Evolutionary conservation across 768 basidiomycete genomes (phyloP), one percentile per base, ranked within the genome.

Genomic region (Lactarius vividus): DNA sequence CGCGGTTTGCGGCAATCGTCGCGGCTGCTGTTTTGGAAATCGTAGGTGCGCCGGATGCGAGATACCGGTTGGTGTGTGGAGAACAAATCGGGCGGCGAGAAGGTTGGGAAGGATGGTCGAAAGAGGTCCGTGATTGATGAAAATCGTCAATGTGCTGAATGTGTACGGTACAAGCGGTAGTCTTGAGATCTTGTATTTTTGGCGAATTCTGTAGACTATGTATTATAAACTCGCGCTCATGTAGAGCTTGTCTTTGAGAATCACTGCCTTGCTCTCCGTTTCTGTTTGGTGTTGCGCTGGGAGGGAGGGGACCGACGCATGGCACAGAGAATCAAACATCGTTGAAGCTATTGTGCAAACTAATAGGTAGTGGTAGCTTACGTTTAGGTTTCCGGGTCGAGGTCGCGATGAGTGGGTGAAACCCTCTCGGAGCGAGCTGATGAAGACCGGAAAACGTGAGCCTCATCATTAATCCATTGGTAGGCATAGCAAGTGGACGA

Each of bases 1-100:
- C 84, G 1, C 77, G 82, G 58, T 82, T 83, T 1, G 82, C 80
- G 3, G 85, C 77, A 0, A 66, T 85, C 2, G 76, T 88, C 33
- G 77, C 78, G 4, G 82, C 79, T 0, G 78, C 76, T 15, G 65
- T 85, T 4, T 63, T 85, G 4, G 76, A 79, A 28, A 73, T 72
- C 13, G 49, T 81, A 15, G 72, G 77, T 31, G 75, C 72, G 1
- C 68, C 73, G 3, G 71, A 70, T 18, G 77, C 72, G 64, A 58
- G 26, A 42, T 71, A 78, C 58, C 68, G 73, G n/a, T 46, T 53
- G 15, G 23, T 52, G 1, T 18, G 58, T 4, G 79, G 79, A n/a
- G 10, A 57, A 2, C 59, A n/a, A 33, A 70, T 82, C 29, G 79
- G 79, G 33, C 75, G 74, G 40, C 71, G 82, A 65, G 73, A 74